Percentiles rank a stretch among this genome's conserved stretches.
phyloP scores from a whole-genome alignment of 2,329 filamentous ascomycete genomes.

The Tothia fuscella region DNA sequence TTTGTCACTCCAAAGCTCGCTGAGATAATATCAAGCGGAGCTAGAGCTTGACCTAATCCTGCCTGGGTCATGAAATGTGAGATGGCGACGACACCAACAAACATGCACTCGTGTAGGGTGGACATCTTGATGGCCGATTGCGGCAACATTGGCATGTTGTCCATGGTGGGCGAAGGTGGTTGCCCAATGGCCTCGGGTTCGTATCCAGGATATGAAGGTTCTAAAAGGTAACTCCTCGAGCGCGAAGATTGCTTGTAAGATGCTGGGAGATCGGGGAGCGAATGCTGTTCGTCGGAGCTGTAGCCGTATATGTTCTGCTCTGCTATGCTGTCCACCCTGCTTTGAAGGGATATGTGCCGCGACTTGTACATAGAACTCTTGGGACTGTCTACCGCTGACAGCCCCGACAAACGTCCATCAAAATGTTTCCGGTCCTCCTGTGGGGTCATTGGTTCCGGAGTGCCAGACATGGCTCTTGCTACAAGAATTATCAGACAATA shows the following conservation, averaged over 20 bases:
- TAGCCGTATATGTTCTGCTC: constrained; percentile 11
- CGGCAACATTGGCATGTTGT: constrained; percentile 2
- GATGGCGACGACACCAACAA: constrained; percentile 19
- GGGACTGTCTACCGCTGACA: constrained; percentile 7
- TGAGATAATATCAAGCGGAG: constrained; percentile 34
- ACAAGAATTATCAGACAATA: constrained; percentile 5
- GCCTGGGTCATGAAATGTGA: constrained; percentile 22
- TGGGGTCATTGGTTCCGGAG: constrained; percentile 1
- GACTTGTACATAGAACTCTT: constrained; percentile 19
- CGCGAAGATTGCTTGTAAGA: constrained; percentile 9
- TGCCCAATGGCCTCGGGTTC: constrained; percentile 8
- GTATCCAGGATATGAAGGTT: constrained; percentile 9
- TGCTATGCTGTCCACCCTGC: constrained; percentile 17
- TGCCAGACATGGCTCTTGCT: constrained; percentile 6
- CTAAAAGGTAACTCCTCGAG: constrained; percentile 11
- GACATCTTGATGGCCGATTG: constrained; percentile 14
- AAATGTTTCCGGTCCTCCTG: constrained; percentile 5
- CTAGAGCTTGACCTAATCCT: constrained; percentile 22
- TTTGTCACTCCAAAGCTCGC: constrained; percentile 28
- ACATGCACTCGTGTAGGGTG: constrained; percentile 16
- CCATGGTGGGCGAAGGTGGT: constrained; percentile 9
- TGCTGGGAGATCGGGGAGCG: constrained; percentile 9
- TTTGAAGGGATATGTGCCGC: constrained; percentile 22
- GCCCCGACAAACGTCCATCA: constrained; percentile 2
- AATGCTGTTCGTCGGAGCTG: constrained; percentile 6